Evolutionary conservation across 2,329 filamentous ascomycete genomes (phyloP).

Genomic region (Nemania diffusa): DNA sequence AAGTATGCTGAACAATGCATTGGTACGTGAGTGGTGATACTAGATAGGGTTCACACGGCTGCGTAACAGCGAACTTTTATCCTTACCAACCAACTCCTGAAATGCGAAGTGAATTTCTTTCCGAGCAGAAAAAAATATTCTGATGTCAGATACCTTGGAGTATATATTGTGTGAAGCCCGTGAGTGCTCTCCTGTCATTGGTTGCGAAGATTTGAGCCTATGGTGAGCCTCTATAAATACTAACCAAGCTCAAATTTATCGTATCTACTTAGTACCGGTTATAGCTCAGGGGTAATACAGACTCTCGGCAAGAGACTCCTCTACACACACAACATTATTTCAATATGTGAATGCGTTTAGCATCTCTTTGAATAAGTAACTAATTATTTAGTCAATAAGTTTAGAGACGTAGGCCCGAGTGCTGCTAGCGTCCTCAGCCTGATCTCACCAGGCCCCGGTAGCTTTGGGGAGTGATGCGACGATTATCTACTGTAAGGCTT

Average conservation of each 20-base stretch:
- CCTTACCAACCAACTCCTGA: neutral
- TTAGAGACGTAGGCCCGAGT: neutral
- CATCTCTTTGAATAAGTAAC: neutral
- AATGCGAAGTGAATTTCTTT: slow-evolving; percentile 6
- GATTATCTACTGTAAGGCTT: neutral
- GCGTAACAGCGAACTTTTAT: slow-evolving; percentile 8
- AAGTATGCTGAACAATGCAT: slow-evolving; percentile 9
- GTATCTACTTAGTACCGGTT: neutral
- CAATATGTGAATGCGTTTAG: neutral
- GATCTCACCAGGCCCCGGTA: neutral
- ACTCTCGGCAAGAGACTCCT: neutral
- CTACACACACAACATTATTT: neutral
- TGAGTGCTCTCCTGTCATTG: slow-evolving; percentile 16
- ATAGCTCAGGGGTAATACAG: neutral
- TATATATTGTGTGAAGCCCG: slow-evolving; percentile 6
- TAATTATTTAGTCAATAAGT: neutral
- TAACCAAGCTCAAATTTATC: neutral
- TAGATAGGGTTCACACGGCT: slow-evolving; percentile 11
- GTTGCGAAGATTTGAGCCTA: neutral
- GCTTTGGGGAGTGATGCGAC: slow-evolving; percentile 1
- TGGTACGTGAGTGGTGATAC: slow-evolving; percentile 17
- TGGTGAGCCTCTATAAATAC: neutral
- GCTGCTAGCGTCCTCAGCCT: neutral
- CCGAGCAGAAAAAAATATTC: slow-evolving; percentile 18
- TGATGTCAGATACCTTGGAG: slow-evolving; percentile 17